Percentiles rank a stretch among this genome's conserved stretches.
These are phyloP conservation scores for Corymbia maculata DNA, from an alignment of 345 rosid genomes.

Conservation along the genomic window DNA sequence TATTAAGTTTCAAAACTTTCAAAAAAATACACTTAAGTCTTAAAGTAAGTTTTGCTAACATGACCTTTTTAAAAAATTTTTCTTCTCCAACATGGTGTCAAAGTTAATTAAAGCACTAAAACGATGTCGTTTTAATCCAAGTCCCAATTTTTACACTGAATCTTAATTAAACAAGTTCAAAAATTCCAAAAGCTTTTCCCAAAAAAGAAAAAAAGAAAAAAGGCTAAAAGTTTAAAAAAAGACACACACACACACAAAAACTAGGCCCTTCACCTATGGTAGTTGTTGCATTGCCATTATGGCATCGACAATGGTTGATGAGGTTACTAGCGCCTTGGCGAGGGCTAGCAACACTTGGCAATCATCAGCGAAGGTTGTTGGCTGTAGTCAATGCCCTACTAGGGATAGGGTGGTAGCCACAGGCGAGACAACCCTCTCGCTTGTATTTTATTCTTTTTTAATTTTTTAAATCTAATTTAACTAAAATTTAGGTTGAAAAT, in stretches of 20 bases:
- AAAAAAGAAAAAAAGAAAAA: too few species aligned
- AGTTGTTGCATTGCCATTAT: accelerated
- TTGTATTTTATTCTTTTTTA: too few species aligned
- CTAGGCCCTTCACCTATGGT: background rate
- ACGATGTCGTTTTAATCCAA: background rate
- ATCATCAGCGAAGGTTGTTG: background rate
- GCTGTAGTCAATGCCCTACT: accelerated
- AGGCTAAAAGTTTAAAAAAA: too few species aligned
- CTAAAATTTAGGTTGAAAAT: background rate
- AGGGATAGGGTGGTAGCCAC: background rate
- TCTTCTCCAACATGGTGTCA: background rate
- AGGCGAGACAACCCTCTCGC: accelerated
- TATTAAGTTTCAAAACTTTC: too few species aligned
- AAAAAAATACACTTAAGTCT: too few species aligned
- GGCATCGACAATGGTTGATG: accelerated
- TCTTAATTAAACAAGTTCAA: too few species aligned
- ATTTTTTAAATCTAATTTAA: background rate
- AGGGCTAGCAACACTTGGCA: background rate
- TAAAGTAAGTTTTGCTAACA: too few species aligned
- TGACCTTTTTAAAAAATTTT: background rate
- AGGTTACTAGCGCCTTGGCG: accelerated
- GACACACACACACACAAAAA: too few species aligned
- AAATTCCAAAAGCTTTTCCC: too few species aligned
- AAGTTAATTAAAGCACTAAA: background rate
- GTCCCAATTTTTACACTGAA: too few species aligned